Evolutionary conservation across 805 yeast species (phyloP), one percentile per base, ranked within the genome.

Genomic region (Starmerella sirachaensis): DNA sequence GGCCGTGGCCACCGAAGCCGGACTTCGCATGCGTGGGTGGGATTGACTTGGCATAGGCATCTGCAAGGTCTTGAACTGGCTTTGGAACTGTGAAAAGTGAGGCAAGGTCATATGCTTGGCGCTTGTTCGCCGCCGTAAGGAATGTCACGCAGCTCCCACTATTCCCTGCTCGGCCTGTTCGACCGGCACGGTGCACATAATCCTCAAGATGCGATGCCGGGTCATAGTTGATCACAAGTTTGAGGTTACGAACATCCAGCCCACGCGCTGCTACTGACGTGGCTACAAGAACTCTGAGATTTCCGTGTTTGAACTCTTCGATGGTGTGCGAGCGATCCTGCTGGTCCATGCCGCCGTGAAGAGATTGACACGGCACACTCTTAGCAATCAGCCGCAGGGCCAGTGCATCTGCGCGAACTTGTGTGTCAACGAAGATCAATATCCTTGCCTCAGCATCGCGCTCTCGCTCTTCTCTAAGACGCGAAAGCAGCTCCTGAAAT

Each of bases 181-280:
- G 65, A 0, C 98, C 98, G 1, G 86, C 94, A 7, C 97, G 69
- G 60, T 91, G 98, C 10, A 91, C 88, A 53, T 91, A 91, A 56
- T 91, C 97, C 45, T 93, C 97, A 68, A 85, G 68, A 43, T 86
- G 93, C 46, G 69, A 81, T 0, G 94, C 93, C 0, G 83, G 69
- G 47, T 80, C 85, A 51, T 69, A 81, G 60, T 91, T 81, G 6
- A 91, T 64, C 2, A 91, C 97, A 30, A 86, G 57, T 40, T 75
- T 75, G 18, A 88, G 68, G 17, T 76, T 78, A 36, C 84, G 80
- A n/a, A 91, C 95, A 59, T 91, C 96, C 18, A 91, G 62, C 0
- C 98, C 98, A 45, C 98, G 67, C 0, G 98, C 94, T 2, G 96
- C 84, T 18, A 91, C 80, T 2, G 94, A 91, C 0, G 98, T 91